These are phyloP conservation scores for Cordyceps farinosa DNA, from an alignment of 2,329 filamentous ascomycete genomes.

Conservation along the genomic window DNA sequence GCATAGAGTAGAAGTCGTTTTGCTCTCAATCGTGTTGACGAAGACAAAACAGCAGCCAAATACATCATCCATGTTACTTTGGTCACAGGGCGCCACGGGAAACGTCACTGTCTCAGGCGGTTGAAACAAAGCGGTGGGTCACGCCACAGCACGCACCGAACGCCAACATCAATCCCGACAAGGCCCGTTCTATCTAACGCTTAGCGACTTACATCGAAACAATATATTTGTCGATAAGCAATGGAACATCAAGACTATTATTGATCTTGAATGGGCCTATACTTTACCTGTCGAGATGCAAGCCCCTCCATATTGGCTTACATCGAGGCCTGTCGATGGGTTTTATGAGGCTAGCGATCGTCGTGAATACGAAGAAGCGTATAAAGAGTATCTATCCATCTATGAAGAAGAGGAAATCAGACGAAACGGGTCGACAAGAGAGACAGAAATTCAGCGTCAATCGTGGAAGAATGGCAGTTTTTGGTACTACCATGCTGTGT, in stretches of 20 bases:
- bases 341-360: neutral
- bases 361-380: neutral
- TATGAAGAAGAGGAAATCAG: neutral
- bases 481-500: neutral
- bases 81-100: too few species aligned
- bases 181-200: constrained; percentile 31
- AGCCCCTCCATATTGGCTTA: neutral
- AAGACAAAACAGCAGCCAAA: too few species aligned
- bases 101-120: too few species aligned
- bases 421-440: neutral
- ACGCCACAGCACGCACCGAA: too few species aligned
- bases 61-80: too few species aligned
- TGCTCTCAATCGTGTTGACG: too few species aligned
- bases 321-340: neutral
- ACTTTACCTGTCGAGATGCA: neutral
- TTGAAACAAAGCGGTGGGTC: too few species aligned
- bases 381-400: neutral
- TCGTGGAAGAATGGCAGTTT: neutral
- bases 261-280: constrained; percentile 22
- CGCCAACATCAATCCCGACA: constrained; percentile 21
- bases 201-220: constrained; percentile 36
- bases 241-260: constrained; percentile 30
- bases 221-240: constrained; percentile 35
- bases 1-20: too few species aligned
- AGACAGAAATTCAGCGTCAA: neutral